Conservation (phyloP, 169 alveolate genomes). For the Plasmodium sp. region DNA sequence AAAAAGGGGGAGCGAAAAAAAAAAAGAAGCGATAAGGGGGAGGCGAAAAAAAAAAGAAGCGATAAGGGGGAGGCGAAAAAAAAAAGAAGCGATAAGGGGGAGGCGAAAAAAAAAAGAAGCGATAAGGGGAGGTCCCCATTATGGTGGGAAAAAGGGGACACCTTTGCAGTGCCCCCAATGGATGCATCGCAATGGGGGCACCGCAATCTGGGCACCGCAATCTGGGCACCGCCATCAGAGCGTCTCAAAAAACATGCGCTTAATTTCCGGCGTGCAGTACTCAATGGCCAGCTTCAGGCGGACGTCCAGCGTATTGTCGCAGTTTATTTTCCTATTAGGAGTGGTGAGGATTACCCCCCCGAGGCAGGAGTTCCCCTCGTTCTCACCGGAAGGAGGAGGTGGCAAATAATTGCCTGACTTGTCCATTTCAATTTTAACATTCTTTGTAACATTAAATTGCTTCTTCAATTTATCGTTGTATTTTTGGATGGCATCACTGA, state of each 20-base stretch:
- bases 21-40: background rate
- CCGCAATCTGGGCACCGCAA: background rate
- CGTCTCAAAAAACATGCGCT: slow-evolving; percentile 81
- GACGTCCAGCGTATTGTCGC: slow-evolving; percentile 85
- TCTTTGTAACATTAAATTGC: slow-evolving; percentile 81
- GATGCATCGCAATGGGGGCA: background rate
- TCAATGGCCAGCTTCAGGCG: slow-evolving; percentile 84
- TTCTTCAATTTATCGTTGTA: slow-evolving; percentile 81
- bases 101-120: background rate
- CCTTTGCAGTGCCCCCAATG: background rate
- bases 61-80: background rate
- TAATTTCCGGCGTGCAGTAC: slow-evolving; percentile 85
- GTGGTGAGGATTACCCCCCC: slow-evolving; percentile 85
- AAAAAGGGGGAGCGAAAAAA: background rate
- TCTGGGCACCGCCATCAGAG: background rate
- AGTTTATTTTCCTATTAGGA: slow-evolving; percentile 85
- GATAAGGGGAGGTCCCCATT: no score
- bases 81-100: background rate
- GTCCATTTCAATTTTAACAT: slow-evolving; percentile 85
- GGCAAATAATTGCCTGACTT: slow-evolving; percentile 83
- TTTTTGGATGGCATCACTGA: slow-evolving; percentile 84
- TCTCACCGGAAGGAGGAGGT: slow-evolving; percentile 81
- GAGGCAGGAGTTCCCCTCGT: slow-evolving; percentile 80
- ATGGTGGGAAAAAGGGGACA: background rate
- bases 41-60: background rate